Conservation (phyloP, 345 rosid species). For the Melaleuca quinquenervia region DNA sequence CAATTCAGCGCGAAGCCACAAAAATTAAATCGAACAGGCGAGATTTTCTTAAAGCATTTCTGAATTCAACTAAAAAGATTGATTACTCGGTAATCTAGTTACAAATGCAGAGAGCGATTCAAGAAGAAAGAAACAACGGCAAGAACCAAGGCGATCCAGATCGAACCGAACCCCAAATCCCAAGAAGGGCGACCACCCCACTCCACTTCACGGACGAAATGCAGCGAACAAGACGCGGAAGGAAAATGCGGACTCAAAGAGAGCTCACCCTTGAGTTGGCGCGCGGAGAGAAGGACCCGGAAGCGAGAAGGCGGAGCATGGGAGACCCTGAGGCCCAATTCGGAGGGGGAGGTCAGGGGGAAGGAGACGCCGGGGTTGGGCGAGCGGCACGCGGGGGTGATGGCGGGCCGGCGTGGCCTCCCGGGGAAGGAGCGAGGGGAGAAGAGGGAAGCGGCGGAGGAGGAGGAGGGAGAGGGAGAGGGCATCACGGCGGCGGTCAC, state of each 20-base stretch:
- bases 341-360: neutral
- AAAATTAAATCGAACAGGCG: neutral
- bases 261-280: neutral
- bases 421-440: neutral
- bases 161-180: neutral
- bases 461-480: neutral
- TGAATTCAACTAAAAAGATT: neutral
- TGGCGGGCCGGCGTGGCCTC: neutral
- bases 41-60: neutral
- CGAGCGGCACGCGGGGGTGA: neutral
- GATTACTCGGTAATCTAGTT: neutral
- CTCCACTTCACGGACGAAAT: neutral
- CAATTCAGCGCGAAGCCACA: neutral
- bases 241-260: neutral
- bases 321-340: neutral
- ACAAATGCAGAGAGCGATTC: neutral
- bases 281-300: neutral
- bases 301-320: neutral
- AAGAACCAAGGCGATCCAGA: neutral
- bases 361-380: neutral
- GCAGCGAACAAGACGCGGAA: neutral
- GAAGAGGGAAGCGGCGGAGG: neutral
- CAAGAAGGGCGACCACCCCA: neutral
- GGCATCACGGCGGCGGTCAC: neutral
- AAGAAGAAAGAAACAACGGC: neutral